Evolutionary conservation across 2,329 filamentous ascomycete species (phyloP).

Genomic region (Geosmithia putterillii): DNA sequence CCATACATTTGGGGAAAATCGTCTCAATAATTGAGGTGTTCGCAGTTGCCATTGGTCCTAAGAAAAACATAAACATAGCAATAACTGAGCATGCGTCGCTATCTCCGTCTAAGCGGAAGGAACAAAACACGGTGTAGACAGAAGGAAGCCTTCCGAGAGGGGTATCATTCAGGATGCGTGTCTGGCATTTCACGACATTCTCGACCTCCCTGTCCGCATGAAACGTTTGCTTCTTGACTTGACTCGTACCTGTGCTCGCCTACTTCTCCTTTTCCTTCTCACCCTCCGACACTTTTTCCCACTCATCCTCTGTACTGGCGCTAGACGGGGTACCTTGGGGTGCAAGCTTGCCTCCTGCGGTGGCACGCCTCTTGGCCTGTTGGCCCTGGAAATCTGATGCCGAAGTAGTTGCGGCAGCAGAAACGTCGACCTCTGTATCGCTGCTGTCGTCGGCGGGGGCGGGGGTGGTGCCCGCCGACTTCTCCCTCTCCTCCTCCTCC

Average conservation of each 20-base stretch:
- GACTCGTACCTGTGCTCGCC: background rate
- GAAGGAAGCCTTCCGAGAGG: background rate
- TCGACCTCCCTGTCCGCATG: too few relatives aligned
- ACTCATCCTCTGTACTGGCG: conserved; percentile 84
- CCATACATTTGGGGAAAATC: background rate
- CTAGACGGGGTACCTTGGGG: conserved; percentile 38
- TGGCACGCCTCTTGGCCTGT: background rate
- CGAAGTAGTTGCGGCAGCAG: background rate
- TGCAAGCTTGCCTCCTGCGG: conserved; percentile 2
- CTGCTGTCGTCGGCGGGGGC: conserved; percentile 18
- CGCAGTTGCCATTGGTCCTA: too few relatives aligned
- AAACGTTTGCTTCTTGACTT: too few relatives aligned
- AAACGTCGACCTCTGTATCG: conserved; percentile 16
- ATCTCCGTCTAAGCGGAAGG: too few relatives aligned
- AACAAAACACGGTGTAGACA: background rate
- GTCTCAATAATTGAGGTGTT: background rate
- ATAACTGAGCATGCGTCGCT: too few relatives aligned
- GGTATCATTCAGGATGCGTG: background rate
- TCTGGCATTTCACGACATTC: background rate
- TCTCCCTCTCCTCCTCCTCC: conserved; percentile 17
- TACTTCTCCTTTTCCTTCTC: conserved; percentile 49
- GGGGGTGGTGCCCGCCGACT: conserved; percentile 15
- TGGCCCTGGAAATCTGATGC: background rate
- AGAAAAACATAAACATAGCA: too few relatives aligned
- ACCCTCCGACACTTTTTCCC: conserved; percentile 83